Conservation (phyloP, 176 grass and related monocot species). For the Zoysia pacifica region DNA sequence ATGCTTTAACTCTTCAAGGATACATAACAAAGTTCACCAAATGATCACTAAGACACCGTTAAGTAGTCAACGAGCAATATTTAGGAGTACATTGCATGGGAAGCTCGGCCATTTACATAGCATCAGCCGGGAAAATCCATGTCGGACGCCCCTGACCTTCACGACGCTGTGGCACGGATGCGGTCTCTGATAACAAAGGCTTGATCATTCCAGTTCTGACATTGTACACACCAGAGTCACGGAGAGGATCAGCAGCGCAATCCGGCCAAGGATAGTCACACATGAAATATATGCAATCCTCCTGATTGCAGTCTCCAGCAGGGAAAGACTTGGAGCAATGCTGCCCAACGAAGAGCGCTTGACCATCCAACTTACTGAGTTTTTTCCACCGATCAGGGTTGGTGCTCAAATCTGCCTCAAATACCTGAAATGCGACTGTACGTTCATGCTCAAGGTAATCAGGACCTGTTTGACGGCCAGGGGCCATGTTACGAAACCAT, state of each 20-base stretch:
- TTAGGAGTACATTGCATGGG: background rate
- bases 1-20: too few species aligned
- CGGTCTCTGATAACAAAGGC: background rate
- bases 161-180: background rate
- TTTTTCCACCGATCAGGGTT: background rate
- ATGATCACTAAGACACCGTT: too few species aligned
- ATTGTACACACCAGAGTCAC: background rate
- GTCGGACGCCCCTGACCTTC: background rate
- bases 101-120: background rate
- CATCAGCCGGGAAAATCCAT: background rate
- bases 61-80: too few species aligned
- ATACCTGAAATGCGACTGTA: background rate
- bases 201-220: background rate
- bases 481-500: background rate
- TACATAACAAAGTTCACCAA: too few species aligned
- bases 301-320: background rate
- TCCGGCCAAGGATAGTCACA: background rate
- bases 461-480: background rate
- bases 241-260: background rate
- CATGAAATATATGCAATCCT: conserved; percentile 37
- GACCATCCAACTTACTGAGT: background rate
- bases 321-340: conserved; percentile 12
- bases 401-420: conserved; percentile 26
- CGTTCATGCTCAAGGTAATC: background rate
- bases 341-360: background rate